phyloP scores from a whole-genome alignment of 106 monocot genomes.

The Dendrobium nobile region DNA sequence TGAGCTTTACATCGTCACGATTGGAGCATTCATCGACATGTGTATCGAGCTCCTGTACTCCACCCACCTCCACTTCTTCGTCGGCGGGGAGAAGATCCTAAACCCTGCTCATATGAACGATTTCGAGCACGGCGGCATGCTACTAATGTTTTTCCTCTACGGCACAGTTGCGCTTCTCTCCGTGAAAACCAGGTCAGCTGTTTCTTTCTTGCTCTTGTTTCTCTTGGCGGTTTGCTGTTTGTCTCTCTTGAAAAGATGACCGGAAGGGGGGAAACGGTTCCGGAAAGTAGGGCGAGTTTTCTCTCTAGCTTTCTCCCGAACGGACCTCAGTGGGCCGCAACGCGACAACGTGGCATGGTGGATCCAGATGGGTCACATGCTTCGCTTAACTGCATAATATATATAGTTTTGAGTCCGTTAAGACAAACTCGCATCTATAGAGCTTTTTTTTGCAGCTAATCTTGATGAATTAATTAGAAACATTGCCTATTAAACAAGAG shows the following conservation, averaged over 20 bases:
- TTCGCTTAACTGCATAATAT: too few species aligned
- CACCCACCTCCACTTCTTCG: constrained; percentile 68
- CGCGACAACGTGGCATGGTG: too few species aligned
- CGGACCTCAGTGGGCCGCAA: not conserved
- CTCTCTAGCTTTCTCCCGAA: not conserved
- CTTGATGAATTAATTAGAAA: too few species aligned
- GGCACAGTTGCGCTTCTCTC: constrained; percentile 66
- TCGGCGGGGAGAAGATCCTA: constrained; percentile 39
- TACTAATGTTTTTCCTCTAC: constrained; percentile 96
- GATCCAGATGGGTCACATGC: too few species aligned
- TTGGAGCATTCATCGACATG: constrained; percentile 76
- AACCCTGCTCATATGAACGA: constrained; percentile 94
- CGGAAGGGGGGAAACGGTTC: not conserved
- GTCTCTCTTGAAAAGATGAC: not conserved
- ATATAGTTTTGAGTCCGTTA: too few species aligned
- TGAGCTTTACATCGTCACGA: constrained; percentile 78
- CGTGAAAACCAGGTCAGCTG: constrained; percentile 59
- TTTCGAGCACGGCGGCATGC: constrained; percentile 97
- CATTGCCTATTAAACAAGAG: too few species aligned
- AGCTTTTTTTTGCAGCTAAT: too few species aligned
- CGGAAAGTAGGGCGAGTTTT: not conserved
- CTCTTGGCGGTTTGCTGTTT: not conserved
- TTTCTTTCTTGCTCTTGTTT: not conserved
- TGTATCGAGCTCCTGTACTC: constrained; percentile 91
- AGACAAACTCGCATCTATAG: too few species aligned